phyloP scores from a whole-genome alignment of 305 asterid genomes.

The Fraxinus greggii region DNA sequence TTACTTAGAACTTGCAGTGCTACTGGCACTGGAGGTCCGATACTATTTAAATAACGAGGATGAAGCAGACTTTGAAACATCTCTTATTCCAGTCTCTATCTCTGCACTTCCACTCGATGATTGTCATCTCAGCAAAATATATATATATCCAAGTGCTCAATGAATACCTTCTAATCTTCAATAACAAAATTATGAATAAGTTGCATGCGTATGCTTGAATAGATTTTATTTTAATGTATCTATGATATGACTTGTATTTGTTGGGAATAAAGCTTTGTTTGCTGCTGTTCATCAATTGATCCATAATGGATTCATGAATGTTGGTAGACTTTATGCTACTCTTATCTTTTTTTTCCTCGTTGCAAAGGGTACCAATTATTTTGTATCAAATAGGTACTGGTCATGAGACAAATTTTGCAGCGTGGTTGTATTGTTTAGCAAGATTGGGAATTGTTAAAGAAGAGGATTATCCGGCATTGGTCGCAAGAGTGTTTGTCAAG shows the following conservation, averaged over 20 bases:
- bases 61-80: background rate
- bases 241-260: background rate
- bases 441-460: constrained; percentile 63
- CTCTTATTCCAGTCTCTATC: background rate
- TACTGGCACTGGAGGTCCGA: background rate
- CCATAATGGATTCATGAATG: background rate
- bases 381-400: constrained; percentile 61
- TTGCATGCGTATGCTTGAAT: background rate
- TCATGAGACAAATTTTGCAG: constrained; percentile 85
- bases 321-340: constrained; percentile 4
- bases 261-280: background rate
- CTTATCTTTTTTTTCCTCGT: background rate
- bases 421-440: constrained; percentile 85
- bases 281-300: background rate
- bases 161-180: background rate
- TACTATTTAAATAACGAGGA: background rate
- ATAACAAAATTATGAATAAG: background rate
- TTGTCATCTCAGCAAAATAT: background rate
- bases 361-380: background rate
- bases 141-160: background rate
- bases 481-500: constrained; percentile 58
- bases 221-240: background rate
- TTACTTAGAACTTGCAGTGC: background rate
- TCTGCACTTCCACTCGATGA: background rate
- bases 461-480: constrained; percentile 80